phyloP scores from a whole-genome alignment of 441 rosid species.

The Gossypium lobatum region DNA sequence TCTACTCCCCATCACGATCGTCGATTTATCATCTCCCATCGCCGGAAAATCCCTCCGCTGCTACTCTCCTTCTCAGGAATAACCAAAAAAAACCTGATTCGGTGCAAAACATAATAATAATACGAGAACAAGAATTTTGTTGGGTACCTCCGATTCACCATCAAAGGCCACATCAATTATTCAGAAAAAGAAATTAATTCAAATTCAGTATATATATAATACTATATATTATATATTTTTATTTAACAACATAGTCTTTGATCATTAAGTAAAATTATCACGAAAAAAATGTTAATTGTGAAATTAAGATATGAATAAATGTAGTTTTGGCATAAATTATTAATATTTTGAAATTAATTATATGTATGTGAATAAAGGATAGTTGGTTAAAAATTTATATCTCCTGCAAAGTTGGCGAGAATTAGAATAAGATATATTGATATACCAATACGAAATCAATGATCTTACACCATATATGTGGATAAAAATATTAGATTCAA shows the following conservation, averaged over 20 bases:
- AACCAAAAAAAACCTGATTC: slow-evolving; percentile 17
- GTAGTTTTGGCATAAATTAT: background rate
- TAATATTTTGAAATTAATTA: no score
- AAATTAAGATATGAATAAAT: background rate
- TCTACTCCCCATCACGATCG: slow-evolving; percentile 55
- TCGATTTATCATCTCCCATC: slow-evolving; percentile 80
- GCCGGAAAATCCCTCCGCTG: slow-evolving; percentile 7
- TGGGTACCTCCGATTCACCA: background rate
- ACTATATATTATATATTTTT: background rate
- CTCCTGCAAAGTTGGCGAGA: no score
- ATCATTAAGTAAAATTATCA: background rate
- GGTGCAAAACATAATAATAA: background rate
- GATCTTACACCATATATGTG: no score
- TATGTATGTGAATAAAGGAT: no score
- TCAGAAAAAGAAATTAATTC: background rate
- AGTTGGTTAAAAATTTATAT: no score
- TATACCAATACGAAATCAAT: no score
- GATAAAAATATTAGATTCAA: no score
- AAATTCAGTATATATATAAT: background rate
- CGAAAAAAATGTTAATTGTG: background rate
- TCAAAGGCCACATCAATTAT: background rate
- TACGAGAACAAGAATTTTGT: background rate
- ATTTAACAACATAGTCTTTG: background rate
- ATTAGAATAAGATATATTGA: no score
- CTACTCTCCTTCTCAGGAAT: background rate